These are phyloP conservation scores for Umbelopsis sp. DNA, from an alignment of 192 early-diverging fungal genomes.

Conservation along the genomic window DNA sequence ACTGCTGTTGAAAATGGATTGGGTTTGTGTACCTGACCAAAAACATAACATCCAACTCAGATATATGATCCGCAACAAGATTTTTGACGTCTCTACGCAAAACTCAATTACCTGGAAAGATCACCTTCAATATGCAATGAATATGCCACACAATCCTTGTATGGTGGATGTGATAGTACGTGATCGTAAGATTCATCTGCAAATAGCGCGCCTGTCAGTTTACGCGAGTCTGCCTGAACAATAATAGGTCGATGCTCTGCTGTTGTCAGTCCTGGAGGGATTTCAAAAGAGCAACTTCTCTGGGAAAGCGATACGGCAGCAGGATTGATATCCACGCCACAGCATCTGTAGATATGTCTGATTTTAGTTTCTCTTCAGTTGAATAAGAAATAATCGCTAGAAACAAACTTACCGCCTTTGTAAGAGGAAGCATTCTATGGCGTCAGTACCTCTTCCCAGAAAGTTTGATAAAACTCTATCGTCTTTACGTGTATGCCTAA, in stretches of 20 bases:
- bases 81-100: too few species aligned
- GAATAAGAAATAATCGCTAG: neutral
- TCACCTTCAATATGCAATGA: conserved; percentile 89
- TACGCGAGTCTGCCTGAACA: conserved; percentile 79
- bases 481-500: conserved; percentile 74
- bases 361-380: neutral
- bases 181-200: conserved; percentile 81
- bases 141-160: conserved; percentile 91
- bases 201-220: conserved; percentile 66
- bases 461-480: conserved; percentile 90
- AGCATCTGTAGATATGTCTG: conserved; percentile 47
- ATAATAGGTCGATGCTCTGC: conserved; percentile 84
- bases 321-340: conserved; percentile 90
- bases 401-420: conserved; percentile 61
- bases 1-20: conserved; percentile 75
- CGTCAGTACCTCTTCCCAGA: conserved; percentile 90
- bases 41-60: neutral
- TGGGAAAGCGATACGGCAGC: conserved; percentile 81
- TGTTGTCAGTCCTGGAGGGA: conserved; percentile 64
- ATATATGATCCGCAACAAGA: too few species aligned
- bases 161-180: conserved; percentile 90
- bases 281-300: conserved; percentile 83
- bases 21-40: conserved; percentile 68
- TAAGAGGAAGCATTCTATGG: conserved; percentile 84
- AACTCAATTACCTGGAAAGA: conserved; percentile 51